A percentile compares a stretch with the other conserved stretches of the same genome.
Conservation (phyloP, 306 rosid species). For the Vigna mungo region DNA sequence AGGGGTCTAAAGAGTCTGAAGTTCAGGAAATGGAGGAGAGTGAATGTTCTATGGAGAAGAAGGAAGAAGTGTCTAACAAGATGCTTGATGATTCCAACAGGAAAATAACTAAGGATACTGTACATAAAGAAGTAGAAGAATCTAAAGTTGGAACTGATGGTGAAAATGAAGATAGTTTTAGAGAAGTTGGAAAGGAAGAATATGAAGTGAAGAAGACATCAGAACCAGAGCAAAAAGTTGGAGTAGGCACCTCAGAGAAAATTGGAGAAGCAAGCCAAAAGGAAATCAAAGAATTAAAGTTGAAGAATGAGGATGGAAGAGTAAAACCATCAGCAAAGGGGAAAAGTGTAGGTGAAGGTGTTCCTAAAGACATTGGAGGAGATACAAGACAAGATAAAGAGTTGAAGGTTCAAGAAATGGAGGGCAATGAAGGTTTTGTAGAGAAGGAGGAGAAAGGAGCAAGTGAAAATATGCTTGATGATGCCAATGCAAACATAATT, state of each 20-base stretch:
- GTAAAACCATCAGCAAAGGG: background rate
- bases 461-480: conserved; percentile 12
- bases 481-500: background rate
- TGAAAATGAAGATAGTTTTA: conserved; percentile 5
- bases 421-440: background rate
- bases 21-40: conserved; percentile 10
- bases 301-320: background rate
- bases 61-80: conserved; percentile 14
- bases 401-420: background rate
- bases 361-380: background rate
- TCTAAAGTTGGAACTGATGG: conserved; percentile 30
- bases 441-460: background rate
- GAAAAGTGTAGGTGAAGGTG: background rate
- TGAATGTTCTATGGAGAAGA: conserved; percentile 15
- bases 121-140: conserved; percentile 12
- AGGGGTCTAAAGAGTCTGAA: conserved; percentile 12
- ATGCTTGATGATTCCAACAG: conserved; percentile 16
- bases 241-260: background rate
- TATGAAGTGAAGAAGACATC: conserved; percentile 13
- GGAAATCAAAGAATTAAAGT: conserved; percentile 9
- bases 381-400: conserved; percentile 2
- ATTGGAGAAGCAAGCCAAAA: conserved; percentile 29
- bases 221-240: conserved; percentile 17
- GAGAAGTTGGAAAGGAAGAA: background rate
- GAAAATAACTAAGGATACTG: conserved; percentile 10